Conservation (phyloP, 768 basidiomycete genomes). For the Royoungia palumana region DNA sequence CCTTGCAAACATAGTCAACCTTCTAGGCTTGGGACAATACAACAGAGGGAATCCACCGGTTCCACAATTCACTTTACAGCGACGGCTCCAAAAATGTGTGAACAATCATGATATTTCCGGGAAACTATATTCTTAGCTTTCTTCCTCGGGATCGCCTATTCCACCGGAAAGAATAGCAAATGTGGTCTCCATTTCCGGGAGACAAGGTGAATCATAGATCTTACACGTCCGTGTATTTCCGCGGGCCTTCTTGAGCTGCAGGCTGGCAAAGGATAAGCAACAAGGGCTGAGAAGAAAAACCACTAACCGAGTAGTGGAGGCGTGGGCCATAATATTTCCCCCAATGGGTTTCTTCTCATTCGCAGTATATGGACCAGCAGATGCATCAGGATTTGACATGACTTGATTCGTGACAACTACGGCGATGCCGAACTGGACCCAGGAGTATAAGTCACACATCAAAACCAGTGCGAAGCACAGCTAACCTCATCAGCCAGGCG, state of each 20-base stretch:
- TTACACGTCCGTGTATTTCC: slow-evolving; percentile 92
- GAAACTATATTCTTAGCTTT: slow-evolving; percentile 39
- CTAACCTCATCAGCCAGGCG: slow-evolving; percentile 93
- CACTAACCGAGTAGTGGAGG: slow-evolving; percentile 87
- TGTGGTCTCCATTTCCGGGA: slow-evolving; percentile 93
- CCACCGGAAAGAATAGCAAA: slow-evolving; percentile 92
- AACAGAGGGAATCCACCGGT: slow-evolving; percentile 11
- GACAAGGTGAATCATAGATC: slow-evolving; percentile 96
- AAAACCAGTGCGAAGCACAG: slow-evolving; percentile 6
- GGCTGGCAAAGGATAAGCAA: slow-evolving; percentile 37
- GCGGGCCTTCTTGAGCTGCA: slow-evolving; percentile 90
- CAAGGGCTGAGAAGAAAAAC: not conserved
- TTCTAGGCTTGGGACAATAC: slow-evolving; percentile 2
- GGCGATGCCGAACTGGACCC: slow-evolving; percentile 88
- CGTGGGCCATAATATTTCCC: slow-evolving; percentile 99
- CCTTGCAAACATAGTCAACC: not conserved
- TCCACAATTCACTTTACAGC: slow-evolving; percentile 5
- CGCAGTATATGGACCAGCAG: slow-evolving; percentile 80
- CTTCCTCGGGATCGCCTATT: slow-evolving; percentile 93
- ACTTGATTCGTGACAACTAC: slow-evolving; percentile 98
- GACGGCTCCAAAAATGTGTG: not conserved
- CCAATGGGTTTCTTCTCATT: slow-evolving; percentile 99
- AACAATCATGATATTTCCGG: not conserved
- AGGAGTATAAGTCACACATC: slow-evolving; percentile 6
- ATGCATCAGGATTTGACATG: slow-evolving; percentile 97